Evolutionary conservation across 805 yeast species (phyloP).

Genomic region (Kodamaea neixiangensis): DNA sequence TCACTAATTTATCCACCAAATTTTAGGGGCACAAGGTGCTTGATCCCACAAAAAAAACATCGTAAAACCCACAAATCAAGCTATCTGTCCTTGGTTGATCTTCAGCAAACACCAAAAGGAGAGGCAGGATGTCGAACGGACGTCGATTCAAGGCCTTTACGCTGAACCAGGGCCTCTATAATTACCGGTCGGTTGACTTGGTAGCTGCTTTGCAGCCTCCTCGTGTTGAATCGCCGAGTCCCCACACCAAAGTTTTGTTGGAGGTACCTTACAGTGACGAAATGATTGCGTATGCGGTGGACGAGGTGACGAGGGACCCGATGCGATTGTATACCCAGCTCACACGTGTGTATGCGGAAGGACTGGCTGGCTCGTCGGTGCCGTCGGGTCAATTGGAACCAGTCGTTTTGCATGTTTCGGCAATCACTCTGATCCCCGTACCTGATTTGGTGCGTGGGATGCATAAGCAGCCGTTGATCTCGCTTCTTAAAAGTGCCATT

Average conservation of each 20-base stretch:
- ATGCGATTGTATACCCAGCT: background rate
- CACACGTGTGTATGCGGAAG: background rate
- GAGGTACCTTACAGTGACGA: background rate
- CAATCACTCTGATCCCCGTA: background rate
- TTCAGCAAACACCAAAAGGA: background rate
- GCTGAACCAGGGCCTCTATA: background rate
- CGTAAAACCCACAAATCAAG: background rate
- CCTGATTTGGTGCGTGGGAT: background rate
- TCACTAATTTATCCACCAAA: background rate
- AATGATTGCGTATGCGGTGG: background rate
- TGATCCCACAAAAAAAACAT: background rate
- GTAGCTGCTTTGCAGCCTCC: background rate
- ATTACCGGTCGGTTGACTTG: background rate
- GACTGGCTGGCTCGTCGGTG: background rate
- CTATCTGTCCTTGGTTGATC: background rate
- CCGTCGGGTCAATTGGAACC: conserved; percentile 1
- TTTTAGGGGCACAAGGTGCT: background rate
- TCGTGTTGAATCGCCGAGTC: background rate
- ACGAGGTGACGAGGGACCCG: background rate
- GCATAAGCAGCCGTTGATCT: background rate
- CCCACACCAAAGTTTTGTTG: background rate
- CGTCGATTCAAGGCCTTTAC: background rate
- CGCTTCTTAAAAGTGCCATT: background rate
- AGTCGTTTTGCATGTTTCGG: background rate
- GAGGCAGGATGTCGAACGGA: background rate